Base-by-base conservation (phyloP, 768 basidiomycete genomes). In the Gloeostereum incarnatum region DNA sequence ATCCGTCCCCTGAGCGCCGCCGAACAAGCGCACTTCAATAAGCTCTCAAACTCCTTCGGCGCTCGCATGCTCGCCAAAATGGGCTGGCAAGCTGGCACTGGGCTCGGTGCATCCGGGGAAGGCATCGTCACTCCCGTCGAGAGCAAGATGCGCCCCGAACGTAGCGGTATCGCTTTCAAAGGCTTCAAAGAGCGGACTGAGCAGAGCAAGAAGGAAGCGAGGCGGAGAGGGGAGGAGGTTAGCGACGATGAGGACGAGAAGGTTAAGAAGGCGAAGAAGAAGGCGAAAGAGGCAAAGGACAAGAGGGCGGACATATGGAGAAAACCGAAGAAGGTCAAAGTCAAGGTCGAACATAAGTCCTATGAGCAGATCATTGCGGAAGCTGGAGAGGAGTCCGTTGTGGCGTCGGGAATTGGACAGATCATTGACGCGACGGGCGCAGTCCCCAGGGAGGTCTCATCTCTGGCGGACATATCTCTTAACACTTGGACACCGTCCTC, bases 341-440 rank as follows among this genome's bases (percentile, higher is more conserved):
- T 73, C 16, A 89, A 78, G 59, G 65, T 92, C 23, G 81, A 90
- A 54, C 92, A 97, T 65, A 96, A 94, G 69, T 91, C 92, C 0
- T 99, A 97, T 54, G 96, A 99, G 58, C 78, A 99, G 59, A 88
- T 98, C 38, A 56, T 99, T 36, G 83, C 87, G 2, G 91, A 94
- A 54, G 81, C 88, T 17, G 88, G 83, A 0, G 68, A 78, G 43
- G 75, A 80, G 24, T 47, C 52, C 3, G 57, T 62, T 0, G 49
- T 68, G 6, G 48, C 61, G 2, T 50, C 75, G 2, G 76, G 78
- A 5, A 55, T 92, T 34, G 96, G 92, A 2, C 77, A 82, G 50
- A 92, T 99, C 26, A 88, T 97, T 41, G 96, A 99, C 59, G 89
- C 93, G 13, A 85, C 90, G 14, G 91, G 96, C 19, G 86, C 88